These are phyloP conservation scores for cucumber (Cucumis sativus) DNA, from an alignment of 306 rosid species.

Conservation along the genomic window Cucumber_9930_V3 NC_026658.2:4538001-4538500, in stretches of 20 bases:
- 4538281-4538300: not conserved
- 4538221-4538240: not conserved
- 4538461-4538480: conserved; percentile 20
- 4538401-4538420: too few species aligned
- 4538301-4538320: too few species aligned
- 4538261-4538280: not conserved
- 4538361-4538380: too few species aligned
- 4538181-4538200: not conserved
- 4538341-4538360: too few species aligned
- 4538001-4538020: conserved; percentile 47
- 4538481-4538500: not conserved
- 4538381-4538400: not conserved
- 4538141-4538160: not conserved
- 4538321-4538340: too few species aligned
- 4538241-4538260: not conserved
- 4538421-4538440: conserved; percentile 15
- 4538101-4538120: not conserved
- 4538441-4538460: conserved; percentile 15
- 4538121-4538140: not conserved
- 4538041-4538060: conserved; percentile 22
- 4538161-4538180: not conserved
- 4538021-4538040: conserved; percentile 58
- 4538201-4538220: not conserved
- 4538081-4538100: not conserved
- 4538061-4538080: conserved; percentile 23